Conservation (phyloP, 116 monocot species). For the Dioscorea cayenensis region DNA sequence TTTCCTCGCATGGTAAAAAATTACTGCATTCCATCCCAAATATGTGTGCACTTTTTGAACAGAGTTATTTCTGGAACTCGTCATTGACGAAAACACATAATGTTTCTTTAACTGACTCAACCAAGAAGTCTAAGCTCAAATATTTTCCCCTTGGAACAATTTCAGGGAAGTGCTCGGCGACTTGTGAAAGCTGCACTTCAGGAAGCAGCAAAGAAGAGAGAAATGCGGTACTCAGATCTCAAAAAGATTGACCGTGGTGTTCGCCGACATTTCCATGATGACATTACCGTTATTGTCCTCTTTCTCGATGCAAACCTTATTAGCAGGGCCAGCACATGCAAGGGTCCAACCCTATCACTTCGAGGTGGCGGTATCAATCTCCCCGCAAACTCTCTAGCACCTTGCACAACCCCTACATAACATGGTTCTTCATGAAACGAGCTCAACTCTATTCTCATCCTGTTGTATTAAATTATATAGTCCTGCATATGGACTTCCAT, state of each 20-base stretch:
- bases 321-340: constrained; percentile 31
- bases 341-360: constrained; percentile 23
- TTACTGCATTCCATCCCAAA: no score
- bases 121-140: no score
- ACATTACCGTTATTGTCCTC: constrained; percentile 58
- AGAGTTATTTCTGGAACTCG: no score
- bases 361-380: constrained; percentile 42
- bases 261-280: constrained; percentile 69
- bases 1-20: no score
- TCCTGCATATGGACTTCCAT: background rate
- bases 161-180: constrained; percentile 62
- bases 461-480: background rate
- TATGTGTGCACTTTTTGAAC: no score
- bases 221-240: constrained; percentile 74
- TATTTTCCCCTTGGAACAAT: no score
- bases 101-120: no score
- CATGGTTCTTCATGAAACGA: background rate
- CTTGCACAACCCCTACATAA: constrained; percentile 14
- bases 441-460: background rate
- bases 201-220: constrained; percentile 75
- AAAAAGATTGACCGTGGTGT: constrained; percentile 71
- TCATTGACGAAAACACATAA: no score
- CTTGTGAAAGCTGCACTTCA: constrained; percentile 53
- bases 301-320: constrained; percentile 43
- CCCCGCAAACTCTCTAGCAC: constrained; percentile 36